Base-by-base conservation (phyloP, 768 basidiomycete genomes). In the Leccinellum rugosiceps region DNA sequence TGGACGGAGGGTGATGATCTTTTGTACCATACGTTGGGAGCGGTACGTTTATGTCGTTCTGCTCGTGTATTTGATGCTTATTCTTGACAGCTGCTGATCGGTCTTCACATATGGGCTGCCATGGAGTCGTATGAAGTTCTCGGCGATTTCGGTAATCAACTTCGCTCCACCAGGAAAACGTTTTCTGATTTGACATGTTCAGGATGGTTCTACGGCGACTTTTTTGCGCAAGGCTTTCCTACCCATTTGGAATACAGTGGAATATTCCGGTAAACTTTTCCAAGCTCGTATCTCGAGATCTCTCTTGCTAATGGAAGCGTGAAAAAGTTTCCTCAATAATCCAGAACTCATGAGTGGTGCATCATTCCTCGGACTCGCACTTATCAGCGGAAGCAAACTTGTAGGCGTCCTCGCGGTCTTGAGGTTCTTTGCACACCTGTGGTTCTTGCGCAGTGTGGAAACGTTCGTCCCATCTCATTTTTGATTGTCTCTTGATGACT, bases 131-230 rank as follows among this genome's bases (percentile, higher is more conserved):
- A 85, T 73, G 91, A 98, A 68, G 97, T 93, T 19, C 82, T 98
- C 3, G 96, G 97, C 7, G 81, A 91, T 28, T 98, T 98, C 67
- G 97, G 92, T 92, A 63, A 50, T 80, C 62, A 8, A 44, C 21
- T 23, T 19, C 4, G 13, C 34, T 35, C 9, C 21, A 10, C 49
- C 21, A 8, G 50, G 46, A 50, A n/a, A 7, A 17, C 2, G 8
- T 48, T 7, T 38, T 34, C 50, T 58, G 21, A 68, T 48, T 48
- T 11, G 14, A 30, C 10, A 32, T 41, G 21, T 14, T 14, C 56
- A 94, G 92, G 97, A 25, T 99, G 97, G 97, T 95, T 98, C 75
- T 99, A 97, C 64, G 94, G 94, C 23, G 93, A 96, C 74, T 96
- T 96, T 76, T 95, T 95, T 79, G 88, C 95, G 75, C 92, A 96